These are phyloP conservation scores for Kurtzmaniella quercitrusa DNA, from an alignment of 1,139 yeast species.

Conservation along the genomic window DNA sequence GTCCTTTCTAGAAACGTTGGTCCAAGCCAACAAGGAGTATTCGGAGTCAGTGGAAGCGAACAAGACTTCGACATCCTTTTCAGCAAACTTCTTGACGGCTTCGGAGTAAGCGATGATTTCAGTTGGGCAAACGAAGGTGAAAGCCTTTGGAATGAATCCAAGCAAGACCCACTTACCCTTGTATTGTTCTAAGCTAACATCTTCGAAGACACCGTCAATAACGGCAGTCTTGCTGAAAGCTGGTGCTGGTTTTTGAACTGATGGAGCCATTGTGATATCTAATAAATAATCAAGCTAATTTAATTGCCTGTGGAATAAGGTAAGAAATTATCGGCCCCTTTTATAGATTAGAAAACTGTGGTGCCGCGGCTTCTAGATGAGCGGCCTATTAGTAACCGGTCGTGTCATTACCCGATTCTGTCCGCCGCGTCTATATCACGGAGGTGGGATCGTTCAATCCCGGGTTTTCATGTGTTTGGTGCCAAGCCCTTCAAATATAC, in stretches of 20 bases:
- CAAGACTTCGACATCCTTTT: slow-evolving; percentile 81
- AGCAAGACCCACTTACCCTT: slow-evolving; percentile 96
- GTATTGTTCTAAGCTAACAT: slow-evolving; percentile 88
- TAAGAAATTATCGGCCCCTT: slow-evolving; percentile 1
- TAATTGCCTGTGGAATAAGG: background rate
- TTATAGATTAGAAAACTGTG: slow-evolving; percentile 2
- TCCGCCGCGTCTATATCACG: background rate
- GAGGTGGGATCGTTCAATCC: background rate
- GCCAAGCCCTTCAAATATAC: background rate
- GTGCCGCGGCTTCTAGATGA: slow-evolving; percentile 4
- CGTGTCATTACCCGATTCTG: background rate
- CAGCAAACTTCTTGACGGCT: slow-evolving; percentile 84
- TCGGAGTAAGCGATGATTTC: slow-evolving; percentile 98
- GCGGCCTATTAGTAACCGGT: slow-evolving; percentile 1
- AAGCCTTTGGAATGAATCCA: slow-evolving; percentile 97
- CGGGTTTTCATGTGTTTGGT: background rate
- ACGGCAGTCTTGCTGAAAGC: slow-evolving; percentile 94
- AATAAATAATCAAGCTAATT: background rate
- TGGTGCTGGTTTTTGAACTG: slow-evolving; percentile 95
- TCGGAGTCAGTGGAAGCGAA: slow-evolving; percentile 98
- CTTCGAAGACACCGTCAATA: slow-evolving; percentile 92
- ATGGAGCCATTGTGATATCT: slow-evolving; percentile 65
- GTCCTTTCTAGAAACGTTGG: slow-evolving; percentile 91
- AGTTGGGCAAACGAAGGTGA: slow-evolving; percentile 98
- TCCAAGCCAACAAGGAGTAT: slow-evolving; percentile 96